Base-by-base conservation (phyloP, 2,329 filamentous ascomycete species). In the Aspergillus viridinutans region DNA sequence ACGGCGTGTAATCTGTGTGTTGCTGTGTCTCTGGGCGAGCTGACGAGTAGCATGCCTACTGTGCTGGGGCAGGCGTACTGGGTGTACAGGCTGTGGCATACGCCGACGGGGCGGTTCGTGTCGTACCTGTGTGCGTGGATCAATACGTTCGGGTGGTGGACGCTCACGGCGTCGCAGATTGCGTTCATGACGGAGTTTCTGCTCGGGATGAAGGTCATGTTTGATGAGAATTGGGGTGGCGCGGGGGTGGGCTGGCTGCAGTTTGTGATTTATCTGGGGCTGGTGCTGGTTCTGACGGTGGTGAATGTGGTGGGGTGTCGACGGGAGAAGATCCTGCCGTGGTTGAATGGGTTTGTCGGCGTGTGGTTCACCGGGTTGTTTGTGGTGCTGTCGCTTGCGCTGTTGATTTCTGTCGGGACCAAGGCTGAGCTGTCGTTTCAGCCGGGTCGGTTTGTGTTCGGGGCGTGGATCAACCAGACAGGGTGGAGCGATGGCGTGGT, bases 91-190 rank as follows among this genome's bases (percentile, higher is more conserved):
- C 69, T 82, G 52, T 70, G 77, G 74, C 50, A 68, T 56, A 63
- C 64, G 14, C 69, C 67, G 0, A 48, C 63, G 0, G 83, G 81
- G 1, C 76, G 82, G 1, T 81, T 83, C 58, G 64, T 69, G 3
- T 82, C 80, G 1, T 85, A 85, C 63, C 76, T 85, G 69, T 83
- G 81, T 60, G 83, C 82, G 2, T 85, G 81, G 81, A 82, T 84
- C 64, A 85, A 85, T 67, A 83, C 78, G 0, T 84, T 84, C 57
- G 83, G 82, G 12, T 85, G 83, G 83, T 83, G 81, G 76, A 80
- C 81, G 0, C 67, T 85, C 56, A 80, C 80, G 0, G 83, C 82
- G 0, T 83, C 80, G 1, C 80, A 83, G 58, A 75, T 80, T 25
- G 82, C 81, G 12, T 85, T 85, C 63, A 84, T 85, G 81, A 79